Percentiles rank a stretch among this genome's conserved stretches.
Evolutionary conservation across 148 eudicot genomes (phyloP).

Genomic region (Spergularia bocconei): DNA sequence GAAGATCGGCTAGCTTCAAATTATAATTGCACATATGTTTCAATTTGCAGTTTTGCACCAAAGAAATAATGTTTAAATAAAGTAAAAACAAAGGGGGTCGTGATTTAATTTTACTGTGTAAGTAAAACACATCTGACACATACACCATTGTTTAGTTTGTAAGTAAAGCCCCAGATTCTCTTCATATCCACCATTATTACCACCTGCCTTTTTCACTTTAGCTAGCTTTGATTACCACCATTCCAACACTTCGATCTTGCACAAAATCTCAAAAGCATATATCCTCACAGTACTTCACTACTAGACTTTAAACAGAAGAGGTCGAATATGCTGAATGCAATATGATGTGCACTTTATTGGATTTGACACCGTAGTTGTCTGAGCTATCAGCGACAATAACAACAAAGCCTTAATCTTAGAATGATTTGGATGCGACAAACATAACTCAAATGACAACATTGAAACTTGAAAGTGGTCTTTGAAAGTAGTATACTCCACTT

Average conservation of each 20-base stretch:
- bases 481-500: neutral
- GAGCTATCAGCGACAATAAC: no score
- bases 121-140: slow-evolving; percentile 28
- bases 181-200: slow-evolving; percentile 26
- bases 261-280: slow-evolving; percentile 3
- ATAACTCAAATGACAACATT: neutral
- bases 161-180: slow-evolving; percentile 33
- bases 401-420: no score
- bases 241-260: slow-evolving; percentile 14
- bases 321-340: neutral
- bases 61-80: no score
- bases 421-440: no score
- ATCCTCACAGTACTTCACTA: neutral
- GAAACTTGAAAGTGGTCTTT: neutral
- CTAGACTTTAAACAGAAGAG: neutral
- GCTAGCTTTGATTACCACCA: slow-evolving; percentile 17
- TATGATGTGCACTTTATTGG: neutral
- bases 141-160: slow-evolving; percentile 16
- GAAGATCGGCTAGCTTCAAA: no score
- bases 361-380: neutral
- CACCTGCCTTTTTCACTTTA: slow-evolving; percentile 1
- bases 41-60: no score
- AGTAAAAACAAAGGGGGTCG: slow-evolving; percentile 3
- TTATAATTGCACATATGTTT: no score
- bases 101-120: slow-evolving; percentile 8